Evolutionary conservation across 2,329 filamentous ascomycete species (phyloP).

Genomic region (Arthrinium phaeospermum): DNA sequence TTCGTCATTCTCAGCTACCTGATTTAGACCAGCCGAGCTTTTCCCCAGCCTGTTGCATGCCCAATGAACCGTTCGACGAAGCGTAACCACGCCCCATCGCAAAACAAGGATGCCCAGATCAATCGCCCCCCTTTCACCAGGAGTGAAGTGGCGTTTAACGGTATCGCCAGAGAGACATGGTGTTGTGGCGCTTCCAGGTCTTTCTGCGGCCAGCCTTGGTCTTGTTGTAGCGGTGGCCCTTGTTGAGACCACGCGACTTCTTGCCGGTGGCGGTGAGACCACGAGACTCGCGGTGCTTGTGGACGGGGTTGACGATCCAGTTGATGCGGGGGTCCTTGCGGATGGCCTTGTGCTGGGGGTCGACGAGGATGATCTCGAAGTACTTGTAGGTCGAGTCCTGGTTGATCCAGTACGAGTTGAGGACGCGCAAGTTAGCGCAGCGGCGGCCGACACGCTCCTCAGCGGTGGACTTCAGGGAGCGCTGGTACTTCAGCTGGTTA

Average conservation of each 20-base stretch:
- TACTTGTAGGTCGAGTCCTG: constrained; percentile 99
- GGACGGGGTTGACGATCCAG: constrained; percentile 99
- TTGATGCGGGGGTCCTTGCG: constrained; percentile 99
- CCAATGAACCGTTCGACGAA: constrained; percentile 38
- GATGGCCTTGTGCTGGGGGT: constrained; percentile 99
- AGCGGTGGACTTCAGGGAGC: constrained; percentile 94
- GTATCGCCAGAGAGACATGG: constrained; percentile 98
- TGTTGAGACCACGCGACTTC: constrained; percentile 99
- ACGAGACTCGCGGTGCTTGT: constrained; percentile 99
- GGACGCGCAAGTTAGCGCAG: constrained; percentile 97
- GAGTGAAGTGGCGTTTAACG: constrained; percentile 62
- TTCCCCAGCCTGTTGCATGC: constrained; percentile 38
- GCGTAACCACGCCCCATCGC: constrained; percentile 38
- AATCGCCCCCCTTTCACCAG: constrained; percentile 30
- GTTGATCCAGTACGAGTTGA: constrained; percentile 99
- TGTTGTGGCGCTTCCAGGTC: constrained; percentile 99
- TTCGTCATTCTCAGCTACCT: constrained; percentile 40
- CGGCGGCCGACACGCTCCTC: constrained; percentile 99
- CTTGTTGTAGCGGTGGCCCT: constrained; percentile 99
- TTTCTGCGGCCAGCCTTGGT: constrained; percentile 96
- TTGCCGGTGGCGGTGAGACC: constrained; percentile 98
- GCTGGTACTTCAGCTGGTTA: constrained; percentile 99
- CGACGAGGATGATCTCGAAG: constrained; percentile 99
- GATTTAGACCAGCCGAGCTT: constrained; percentile 40
- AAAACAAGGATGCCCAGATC: constrained; percentile 35